Evolutionary conservation across 345 rosid genomes (phyloP), one percentile per base, ranked within the genome.

Genomic region (Linum usitatissimum): DNA sequence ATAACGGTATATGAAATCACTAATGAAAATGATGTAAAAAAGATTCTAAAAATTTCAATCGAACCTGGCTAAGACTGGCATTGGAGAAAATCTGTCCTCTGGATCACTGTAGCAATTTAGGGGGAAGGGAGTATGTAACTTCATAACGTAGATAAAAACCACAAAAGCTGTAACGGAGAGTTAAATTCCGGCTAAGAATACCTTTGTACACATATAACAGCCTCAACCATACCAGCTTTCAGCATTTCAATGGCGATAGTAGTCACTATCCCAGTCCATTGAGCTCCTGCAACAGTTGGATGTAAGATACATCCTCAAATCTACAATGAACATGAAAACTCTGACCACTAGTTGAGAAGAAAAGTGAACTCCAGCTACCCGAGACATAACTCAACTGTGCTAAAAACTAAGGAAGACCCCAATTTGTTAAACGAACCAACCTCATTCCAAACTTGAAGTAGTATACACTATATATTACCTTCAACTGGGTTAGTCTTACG

Each of bases 161-260:
- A 6, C 3, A 38, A 42, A 5, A 59, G 15, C 31, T 20, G 15
- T 21, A 4, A 49, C 38, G 67, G 67, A 0, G 38, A 39, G 23
- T 34, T 34, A 54, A 17, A 9, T 42, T 5, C 10, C 5, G 12
- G 48, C 39, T 59, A 15, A 28, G 6, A 54, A 57, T 75, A 91
- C 98, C 98, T 91, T 75, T 91, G 96, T 42, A 91, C 96, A 82
- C 98, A 91, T 65, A 91, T 70, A 64, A 88, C 98, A 67, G 96
- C 96, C 63, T 91, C 98, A 59, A 91, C 96, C 85, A 86, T 79
- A 66, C 81, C 87, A 12, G 92, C 63, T 78, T 85, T 85, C 57
- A 91, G 80, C 98, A 88, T 91, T 79, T 91, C 96, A 62, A 86
- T 79, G 40, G 98, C 98, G 66, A 91, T 91, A 36, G 95, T 86